Base-by-base conservation (phyloP, 2,329 filamentous ascomycete genomes). In the Phialocephala subalpina region DNA sequence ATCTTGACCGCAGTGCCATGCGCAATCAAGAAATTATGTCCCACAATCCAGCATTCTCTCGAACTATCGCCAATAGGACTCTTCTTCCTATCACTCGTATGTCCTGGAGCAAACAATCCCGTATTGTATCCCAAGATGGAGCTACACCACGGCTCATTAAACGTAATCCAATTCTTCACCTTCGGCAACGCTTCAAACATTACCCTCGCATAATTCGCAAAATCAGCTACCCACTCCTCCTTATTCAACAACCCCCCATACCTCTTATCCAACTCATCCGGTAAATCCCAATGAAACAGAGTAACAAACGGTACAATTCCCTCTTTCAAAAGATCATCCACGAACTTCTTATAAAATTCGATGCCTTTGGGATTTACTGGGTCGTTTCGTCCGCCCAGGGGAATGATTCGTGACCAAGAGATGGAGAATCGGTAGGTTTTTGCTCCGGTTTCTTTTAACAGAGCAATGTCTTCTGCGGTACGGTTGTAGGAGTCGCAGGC, bases 401-500 rank as follows among this genome's bases (percentile, higher is more conserved):
- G 93, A 73, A 97, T 94, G 73, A 97, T 90, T 67, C 93, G 90
- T 27, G 92, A 89, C 92, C 90, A 97, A 22, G 92, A 92, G 69
- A 97, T 83, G 58, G 92, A 96, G 81, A 97, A 97, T 58, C 93
- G 91, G 81, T 97, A 97, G 42, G 87, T 87, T 74, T 87, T 87
- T 65, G 92, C 88, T 62, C 92, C 91, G 29, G 92, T 86, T 59
- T 85, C 82, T 81, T 93, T 93, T 70, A 97, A 83, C 40, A 97
- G 85, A 12, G 84, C 86, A 75, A 97, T 92, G 76, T 97, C 93
- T 75, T 93, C 88, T 45, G 82, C 83, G 59, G 89, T 92, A 61
- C 90, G 89, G 80, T 95, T 90, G 83, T 97, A 97, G 33, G 92
- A 94, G 81, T 97, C 92, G 80, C 93, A 97, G 42, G 93, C 93